These are phyloP conservation scores for Chalciporus pseudorubinellus DNA, from an alignment of 768 basidiomycete species.

Conservation along the genomic window DNA sequence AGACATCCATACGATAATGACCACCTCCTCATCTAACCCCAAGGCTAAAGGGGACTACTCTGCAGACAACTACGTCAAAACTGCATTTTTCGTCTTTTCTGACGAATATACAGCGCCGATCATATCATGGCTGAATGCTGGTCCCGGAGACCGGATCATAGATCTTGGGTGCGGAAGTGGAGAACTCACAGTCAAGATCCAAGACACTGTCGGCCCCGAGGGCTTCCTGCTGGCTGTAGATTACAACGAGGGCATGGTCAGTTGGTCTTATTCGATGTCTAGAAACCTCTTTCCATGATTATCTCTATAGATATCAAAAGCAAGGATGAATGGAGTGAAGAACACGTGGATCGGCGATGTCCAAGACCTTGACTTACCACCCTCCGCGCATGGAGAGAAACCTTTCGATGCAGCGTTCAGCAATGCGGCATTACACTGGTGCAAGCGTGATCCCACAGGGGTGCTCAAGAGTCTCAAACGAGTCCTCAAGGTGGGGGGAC, in stretches of 20 bases:
- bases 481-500: conserved; percentile 66
- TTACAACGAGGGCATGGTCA: conserved; percentile 69
- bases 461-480: conserved; percentile 61
- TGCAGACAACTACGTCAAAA: conserved; percentile 57
- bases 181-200: conserved; percentile 63
- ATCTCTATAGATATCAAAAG: conserved; percentile 48
- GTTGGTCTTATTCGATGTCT: conserved; percentile 11
- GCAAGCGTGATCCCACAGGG: conserved; percentile 65
- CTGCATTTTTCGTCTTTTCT: conserved; percentile 69
- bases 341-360: conserved; percentile 54
- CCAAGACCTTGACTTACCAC: conserved; percentile 42
- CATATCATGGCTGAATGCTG: conserved; percentile 56
- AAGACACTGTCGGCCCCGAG: conserved; percentile 45
- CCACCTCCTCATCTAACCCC: background rate
- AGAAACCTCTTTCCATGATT: too few relatives aligned
- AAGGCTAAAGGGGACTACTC: conserved; percentile 46
- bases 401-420: conserved; percentile 77
- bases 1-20: conserved; percentile 6
- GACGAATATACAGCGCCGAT: conserved; percentile 49
- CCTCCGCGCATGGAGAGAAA: conserved; percentile 27
- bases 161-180: conserved; percentile 86
- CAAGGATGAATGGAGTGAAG: conserved; percentile 44
- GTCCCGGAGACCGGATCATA: conserved; percentile 66
- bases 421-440: conserved; percentile 84
- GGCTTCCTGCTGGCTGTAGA: conserved; percentile 71